A percentile compares a stretch with the other conserved stretches of the same genome.
Evolutionary conservation across 2,329 filamentous ascomycete species (phyloP).

Genomic region (Alternaria solani): DNA sequence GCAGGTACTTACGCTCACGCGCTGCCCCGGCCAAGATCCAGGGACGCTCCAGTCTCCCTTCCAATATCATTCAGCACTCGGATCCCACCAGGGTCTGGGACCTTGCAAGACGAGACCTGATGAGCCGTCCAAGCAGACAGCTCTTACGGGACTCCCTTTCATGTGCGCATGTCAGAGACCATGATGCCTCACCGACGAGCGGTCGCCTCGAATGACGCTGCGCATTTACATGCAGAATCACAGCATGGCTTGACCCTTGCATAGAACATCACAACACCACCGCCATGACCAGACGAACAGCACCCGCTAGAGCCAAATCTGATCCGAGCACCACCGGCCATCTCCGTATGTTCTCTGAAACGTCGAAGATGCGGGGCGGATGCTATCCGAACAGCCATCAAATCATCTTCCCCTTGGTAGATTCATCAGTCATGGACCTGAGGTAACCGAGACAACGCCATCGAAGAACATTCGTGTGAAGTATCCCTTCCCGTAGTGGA

Average conservation of each 20-base stretch:
- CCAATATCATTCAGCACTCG: background rate
- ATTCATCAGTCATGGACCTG: background rate
- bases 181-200: background rate
- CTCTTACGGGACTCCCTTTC: background rate
- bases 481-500: background rate
- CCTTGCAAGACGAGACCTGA: background rate
- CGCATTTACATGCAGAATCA: background rate
- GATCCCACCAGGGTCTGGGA: background rate
- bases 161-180: background rate
- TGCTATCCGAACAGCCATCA: background rate
- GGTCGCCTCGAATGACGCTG: background rate
- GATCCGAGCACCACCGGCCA: background rate
- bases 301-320: background rate
- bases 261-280: slow-evolving; percentile 5
- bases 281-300: background rate
- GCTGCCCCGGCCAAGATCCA: background rate
- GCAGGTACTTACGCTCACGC: background rate
- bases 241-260: slow-evolving; percentile 12
- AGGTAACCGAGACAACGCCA: background rate
- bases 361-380: background rate
- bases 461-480: background rate
- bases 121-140: background rate
- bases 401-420: background rate
- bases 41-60: background rate
- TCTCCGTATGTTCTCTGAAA: background rate